phyloP scores from a whole-genome alignment of 148 eudicot species.

The Diospyros kaki region DNA sequence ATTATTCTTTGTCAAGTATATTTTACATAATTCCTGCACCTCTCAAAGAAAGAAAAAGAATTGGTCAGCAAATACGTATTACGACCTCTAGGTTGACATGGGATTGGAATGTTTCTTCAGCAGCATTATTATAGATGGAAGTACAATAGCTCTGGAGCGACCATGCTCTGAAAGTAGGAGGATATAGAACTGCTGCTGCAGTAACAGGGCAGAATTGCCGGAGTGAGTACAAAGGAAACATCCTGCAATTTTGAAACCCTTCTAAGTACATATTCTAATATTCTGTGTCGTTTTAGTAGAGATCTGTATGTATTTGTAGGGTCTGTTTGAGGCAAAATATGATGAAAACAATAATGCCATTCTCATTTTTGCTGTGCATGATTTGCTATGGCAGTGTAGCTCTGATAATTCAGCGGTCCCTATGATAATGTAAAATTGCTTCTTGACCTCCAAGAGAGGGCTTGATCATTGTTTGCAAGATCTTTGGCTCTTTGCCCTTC shows the following conservation, averaged over 20 bases:
- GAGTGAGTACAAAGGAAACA: not conserved
- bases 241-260: not conserved
- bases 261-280: not conserved
- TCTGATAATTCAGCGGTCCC: not conserved
- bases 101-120: not conserved
- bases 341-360: not conserved
- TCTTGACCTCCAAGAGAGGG: no score
- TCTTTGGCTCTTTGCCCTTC: no score
- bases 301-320: not conserved
- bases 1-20: not conserved
- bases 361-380: slow-evolving; percentile 1
- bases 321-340: not conserved
- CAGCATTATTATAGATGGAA: not conserved
- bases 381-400: not conserved
- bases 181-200: not conserved
- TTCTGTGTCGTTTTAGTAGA: not conserved
- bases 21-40: no score
- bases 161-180: not conserved
- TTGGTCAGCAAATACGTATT: not conserved
- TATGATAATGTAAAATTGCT: no score
- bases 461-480: no score
- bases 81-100: not conserved
- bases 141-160: not conserved
- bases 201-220: not conserved
- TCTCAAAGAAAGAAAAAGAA: not conserved